Conservation (phyloP, 2,329 filamentous ascomycete genomes). For the Trichoderma lentiforme region DNA sequence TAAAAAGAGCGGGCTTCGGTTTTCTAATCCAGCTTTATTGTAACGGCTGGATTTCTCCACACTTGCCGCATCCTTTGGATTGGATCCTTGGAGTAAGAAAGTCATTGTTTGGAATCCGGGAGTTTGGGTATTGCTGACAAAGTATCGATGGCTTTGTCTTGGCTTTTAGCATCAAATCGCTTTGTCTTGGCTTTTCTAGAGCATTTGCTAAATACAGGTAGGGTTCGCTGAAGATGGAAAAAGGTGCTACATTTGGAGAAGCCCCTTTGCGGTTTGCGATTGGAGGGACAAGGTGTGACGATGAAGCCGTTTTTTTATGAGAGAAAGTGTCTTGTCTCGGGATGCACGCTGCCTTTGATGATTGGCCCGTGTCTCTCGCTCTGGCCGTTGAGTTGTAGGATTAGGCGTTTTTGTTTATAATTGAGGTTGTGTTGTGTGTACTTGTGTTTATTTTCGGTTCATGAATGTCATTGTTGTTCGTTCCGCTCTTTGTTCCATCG, state of each 20-base stretch:
- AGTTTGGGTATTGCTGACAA: not conserved
- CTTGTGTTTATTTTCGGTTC: not conserved
- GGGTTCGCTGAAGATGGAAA: too few species aligned
- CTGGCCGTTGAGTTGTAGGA: not conserved
- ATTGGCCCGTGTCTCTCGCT: conserved; percentile 7
- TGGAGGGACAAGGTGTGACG: conserved; percentile 1
- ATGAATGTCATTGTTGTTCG: not conserved
- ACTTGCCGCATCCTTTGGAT: not conserved
- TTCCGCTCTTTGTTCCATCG: not conserved
- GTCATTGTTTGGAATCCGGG: not conserved
- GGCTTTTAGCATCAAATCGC: too few species aligned
- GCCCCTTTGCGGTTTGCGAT: too few species aligned
- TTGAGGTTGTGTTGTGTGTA: not conserved
- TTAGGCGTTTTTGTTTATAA: not conserved
- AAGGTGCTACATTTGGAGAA: too few species aligned
- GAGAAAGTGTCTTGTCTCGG: not conserved
- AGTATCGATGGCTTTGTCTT: too few species aligned
- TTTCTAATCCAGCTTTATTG: not conserved
- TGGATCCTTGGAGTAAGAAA: too few species aligned
- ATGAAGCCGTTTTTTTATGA: not conserved
- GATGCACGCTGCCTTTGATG: conserved; percentile 6
- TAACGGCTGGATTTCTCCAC: not conserved
- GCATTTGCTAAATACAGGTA: too few species aligned
- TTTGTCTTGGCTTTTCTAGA: too few species aligned
- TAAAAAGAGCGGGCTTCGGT: not conserved